These are phyloP conservation scores for Colletotrichum filicis DNA, from an alignment of 2,329 filamentous ascomycete species.

Conservation along the genomic window DNA sequence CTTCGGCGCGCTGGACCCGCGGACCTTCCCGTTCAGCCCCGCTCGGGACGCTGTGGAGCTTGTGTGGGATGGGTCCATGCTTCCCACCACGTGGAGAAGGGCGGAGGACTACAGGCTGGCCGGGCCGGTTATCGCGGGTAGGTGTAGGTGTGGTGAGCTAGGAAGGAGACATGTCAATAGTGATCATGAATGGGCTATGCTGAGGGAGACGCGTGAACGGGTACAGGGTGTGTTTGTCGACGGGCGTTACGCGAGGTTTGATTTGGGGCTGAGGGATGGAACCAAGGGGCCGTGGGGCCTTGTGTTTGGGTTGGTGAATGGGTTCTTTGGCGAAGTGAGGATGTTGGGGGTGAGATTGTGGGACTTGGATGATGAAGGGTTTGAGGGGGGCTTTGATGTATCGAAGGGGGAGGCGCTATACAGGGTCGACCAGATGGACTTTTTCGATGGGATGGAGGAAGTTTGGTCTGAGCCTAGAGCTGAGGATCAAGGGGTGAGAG, in stretches of 20 bases:
- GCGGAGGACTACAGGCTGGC: not conserved
- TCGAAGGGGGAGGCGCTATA: not conserved
- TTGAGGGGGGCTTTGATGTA: not conserved
- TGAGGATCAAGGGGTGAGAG: not conserved
- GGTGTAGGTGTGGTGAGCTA: not conserved
- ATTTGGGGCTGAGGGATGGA: not conserved
- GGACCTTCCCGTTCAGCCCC: constrained; percentile 3
- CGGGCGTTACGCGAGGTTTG: not conserved
- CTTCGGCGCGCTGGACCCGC: not conserved
- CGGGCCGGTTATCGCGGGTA: not conserved
- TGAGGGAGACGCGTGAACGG: not conserved
- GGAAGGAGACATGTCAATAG: not conserved
- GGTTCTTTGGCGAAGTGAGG: not conserved
- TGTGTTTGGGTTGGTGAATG: not conserved
- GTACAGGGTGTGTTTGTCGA: not conserved
- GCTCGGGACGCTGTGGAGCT: not conserved
- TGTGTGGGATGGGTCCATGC: not conserved
- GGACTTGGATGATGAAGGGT: not conserved
- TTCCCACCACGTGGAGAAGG: not conserved
- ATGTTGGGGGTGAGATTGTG: not conserved
- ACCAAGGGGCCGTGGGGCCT: not conserved
- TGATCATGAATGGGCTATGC: not conserved
- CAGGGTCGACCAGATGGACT: not conserved
- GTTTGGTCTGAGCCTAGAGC: not conserved
- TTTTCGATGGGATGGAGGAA: not conserved